These are phyloP conservation scores for Paramecium caudatum DNA, from an alignment of 73 alveolate genomes.

Conservation along the genomic window DNA sequence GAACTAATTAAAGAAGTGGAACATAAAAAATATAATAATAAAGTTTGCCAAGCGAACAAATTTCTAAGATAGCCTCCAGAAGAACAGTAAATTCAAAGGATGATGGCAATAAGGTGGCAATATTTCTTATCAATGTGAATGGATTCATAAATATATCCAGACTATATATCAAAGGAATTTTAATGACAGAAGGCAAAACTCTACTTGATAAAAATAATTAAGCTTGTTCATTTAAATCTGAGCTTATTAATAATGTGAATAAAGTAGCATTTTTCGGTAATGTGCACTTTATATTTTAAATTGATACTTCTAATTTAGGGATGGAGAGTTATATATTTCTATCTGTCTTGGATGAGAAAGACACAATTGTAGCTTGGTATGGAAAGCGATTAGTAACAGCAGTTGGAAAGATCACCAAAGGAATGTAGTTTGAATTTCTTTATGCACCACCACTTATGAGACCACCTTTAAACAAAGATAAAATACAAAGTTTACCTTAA, in stretches of 20 bases:
- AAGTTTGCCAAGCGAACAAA: neutral
- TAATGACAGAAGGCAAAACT: conserved; percentile 8
- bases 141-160: neutral
- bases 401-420: neutral
- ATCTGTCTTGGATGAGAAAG: conserved; percentile 2
- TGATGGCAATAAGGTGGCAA: neutral
- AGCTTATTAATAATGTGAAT: neutral
- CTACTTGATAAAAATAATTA: conserved; percentile 5
- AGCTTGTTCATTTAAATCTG: neutral
- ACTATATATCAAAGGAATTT: neutral
- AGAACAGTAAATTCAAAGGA: neutral
- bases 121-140: neutral
- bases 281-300: neutral
- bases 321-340: conserved; percentile 3
- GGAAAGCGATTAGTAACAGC: neutral
- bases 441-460: conserved; percentile 31
- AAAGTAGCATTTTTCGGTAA: conserved; percentile 8
- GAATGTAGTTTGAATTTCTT: neutral
- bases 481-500: neutral
- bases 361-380: conserved; percentile 35
- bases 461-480: conserved; percentile 16
- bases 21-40: neutral
- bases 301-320: neutral
- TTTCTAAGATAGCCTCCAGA: conserved; percentile 28
- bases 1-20: neutral